phyloP scores from a whole-genome alignment of 495 filamentous ascomycete genomes.

The Aspergillus bridgeri region DNA sequence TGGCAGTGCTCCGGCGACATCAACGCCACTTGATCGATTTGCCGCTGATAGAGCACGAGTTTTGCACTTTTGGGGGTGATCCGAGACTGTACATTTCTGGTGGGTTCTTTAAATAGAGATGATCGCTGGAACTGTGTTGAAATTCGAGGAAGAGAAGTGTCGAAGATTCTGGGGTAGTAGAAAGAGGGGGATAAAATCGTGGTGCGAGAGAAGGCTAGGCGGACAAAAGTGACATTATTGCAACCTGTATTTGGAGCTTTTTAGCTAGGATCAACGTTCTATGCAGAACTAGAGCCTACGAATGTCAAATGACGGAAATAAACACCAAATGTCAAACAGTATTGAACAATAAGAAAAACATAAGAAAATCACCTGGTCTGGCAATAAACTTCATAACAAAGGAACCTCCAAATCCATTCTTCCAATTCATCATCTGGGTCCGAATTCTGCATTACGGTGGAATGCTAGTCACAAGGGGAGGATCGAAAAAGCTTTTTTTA shows the following conservation, averaged over 20 bases:
- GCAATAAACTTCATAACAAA: background rate
- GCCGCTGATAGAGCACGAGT: background rate
- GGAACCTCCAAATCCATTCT: background rate
- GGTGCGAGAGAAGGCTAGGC: background rate
- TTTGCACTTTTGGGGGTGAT: background rate
- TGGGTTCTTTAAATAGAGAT: too few relatives aligned
- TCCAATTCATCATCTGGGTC: too few relatives aligned
- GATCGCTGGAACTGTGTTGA: background rate
- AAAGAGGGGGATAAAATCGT: background rate
- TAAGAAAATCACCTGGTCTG: too few relatives aligned
- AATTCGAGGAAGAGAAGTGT: background rate
- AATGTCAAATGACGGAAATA: too few relatives aligned
- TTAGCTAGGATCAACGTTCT: too few relatives aligned
- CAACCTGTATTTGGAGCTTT: too few relatives aligned
- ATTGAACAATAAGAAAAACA: too few relatives aligned
- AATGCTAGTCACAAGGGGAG: background rate
- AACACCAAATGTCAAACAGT: too few relatives aligned
- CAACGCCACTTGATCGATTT: background rate
- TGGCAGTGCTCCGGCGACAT: too few relatives aligned
- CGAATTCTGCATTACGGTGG: background rate
- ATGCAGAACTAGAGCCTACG: too few relatives aligned
- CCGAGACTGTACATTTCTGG: too few relatives aligned
- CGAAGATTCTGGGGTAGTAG: too few relatives aligned
- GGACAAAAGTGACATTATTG: background rate
- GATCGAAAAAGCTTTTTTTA: constrained; percentile 44